phyloP scores from a whole-genome alignment of 1,284 basidiomycete species.

The Marasmius oreades region DNA sequence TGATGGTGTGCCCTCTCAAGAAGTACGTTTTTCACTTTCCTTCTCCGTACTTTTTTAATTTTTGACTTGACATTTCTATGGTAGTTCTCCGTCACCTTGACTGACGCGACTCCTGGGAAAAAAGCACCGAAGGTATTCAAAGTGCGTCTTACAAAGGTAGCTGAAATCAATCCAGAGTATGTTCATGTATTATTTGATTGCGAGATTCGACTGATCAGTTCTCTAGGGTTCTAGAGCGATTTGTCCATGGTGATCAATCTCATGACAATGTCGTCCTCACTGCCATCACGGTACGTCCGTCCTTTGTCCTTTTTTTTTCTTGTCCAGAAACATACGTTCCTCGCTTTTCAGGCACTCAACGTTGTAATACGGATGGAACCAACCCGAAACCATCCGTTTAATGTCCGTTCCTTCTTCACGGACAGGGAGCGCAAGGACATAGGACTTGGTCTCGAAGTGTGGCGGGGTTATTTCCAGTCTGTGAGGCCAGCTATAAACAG shows the following conservation, averaged over 20 bases:
- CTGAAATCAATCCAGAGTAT: slow-evolving; percentile 60
- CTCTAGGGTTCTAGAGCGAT: slow-evolving; percentile 47
- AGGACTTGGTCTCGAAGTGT: slow-evolving; percentile 24
- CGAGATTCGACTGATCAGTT: neutral
- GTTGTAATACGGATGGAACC: slow-evolving; percentile 63
- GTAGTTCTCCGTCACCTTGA: neutral
- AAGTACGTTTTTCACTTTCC: neutral
- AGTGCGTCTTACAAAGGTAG: slow-evolving; percentile 48
- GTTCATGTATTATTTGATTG: slow-evolving; percentile 15
- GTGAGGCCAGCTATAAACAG: slow-evolving; percentile 50
- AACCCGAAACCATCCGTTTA: slow-evolving; percentile 51
- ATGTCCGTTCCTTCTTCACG: slow-evolving; percentile 61
- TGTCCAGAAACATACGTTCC: neutral
- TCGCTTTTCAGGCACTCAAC: slow-evolving; percentile 45
- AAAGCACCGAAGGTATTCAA: slow-evolving; percentile 45
- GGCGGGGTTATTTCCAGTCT: slow-evolving; percentile 49
- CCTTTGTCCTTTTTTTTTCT: neutral
- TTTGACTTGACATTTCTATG: neutral
- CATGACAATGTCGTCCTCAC: slow-evolving; percentile 56
- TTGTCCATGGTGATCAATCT: slow-evolving; percentile 50
- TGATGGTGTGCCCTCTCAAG: neutral
- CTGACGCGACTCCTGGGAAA: neutral
- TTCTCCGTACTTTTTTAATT: neutral
- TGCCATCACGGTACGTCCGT: slow-evolving; percentile 48
- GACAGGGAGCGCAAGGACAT: slow-evolving; percentile 44